phyloP scores from a whole-genome alignment of 768 basidiomycete genomes.

The Leucosporidium yakuticum region DNA sequence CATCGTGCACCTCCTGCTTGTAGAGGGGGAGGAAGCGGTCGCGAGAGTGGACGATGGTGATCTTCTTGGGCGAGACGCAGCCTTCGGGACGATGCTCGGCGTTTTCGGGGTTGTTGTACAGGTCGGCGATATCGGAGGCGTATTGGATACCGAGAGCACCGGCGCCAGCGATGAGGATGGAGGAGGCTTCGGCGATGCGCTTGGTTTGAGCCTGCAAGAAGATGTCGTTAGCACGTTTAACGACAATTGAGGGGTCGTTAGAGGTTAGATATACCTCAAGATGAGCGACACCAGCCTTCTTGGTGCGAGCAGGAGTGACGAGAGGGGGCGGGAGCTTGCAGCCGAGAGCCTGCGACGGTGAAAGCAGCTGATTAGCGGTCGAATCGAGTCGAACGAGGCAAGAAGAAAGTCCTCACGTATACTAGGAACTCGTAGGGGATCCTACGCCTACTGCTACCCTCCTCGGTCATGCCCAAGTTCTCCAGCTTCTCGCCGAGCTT shows the following conservation, averaged over 20 bases:
- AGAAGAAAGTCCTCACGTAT: constrained; percentile 20
- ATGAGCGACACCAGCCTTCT: constrained; percentile 32
- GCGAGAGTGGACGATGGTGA: constrained; percentile 39
- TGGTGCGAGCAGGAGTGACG: constrained; percentile 14
- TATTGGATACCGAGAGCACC: constrained; percentile 40
- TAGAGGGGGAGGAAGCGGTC: constrained; percentile 37
- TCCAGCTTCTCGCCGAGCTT: constrained; percentile 20
- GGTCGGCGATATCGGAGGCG: constrained; percentile 36
- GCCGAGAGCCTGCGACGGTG: constrained; percentile 33
- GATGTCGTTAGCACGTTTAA: not conserved
- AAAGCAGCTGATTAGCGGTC: too few relatives aligned
- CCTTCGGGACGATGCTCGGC: not conserved
- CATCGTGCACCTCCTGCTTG: constrained; percentile 34
- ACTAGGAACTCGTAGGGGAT: constrained; percentile 36
- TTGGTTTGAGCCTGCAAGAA: constrained; percentile 16
- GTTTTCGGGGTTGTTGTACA: constrained; percentile 30
- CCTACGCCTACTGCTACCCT: constrained; percentile 10
- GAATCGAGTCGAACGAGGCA: not conserved
- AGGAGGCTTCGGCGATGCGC: constrained; percentile 19
- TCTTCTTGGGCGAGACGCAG: constrained; percentile 26
- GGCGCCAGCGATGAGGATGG: constrained; percentile 37
- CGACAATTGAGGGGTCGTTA: not conserved
- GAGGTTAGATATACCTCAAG: constrained; percentile 13
- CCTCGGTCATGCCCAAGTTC: not conserved
- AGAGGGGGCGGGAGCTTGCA: constrained; percentile 36